phyloP scores from a whole-genome alignment of 2,329 filamentous ascomycete species.

The Zymoseptoria ardabiliae region DNA sequence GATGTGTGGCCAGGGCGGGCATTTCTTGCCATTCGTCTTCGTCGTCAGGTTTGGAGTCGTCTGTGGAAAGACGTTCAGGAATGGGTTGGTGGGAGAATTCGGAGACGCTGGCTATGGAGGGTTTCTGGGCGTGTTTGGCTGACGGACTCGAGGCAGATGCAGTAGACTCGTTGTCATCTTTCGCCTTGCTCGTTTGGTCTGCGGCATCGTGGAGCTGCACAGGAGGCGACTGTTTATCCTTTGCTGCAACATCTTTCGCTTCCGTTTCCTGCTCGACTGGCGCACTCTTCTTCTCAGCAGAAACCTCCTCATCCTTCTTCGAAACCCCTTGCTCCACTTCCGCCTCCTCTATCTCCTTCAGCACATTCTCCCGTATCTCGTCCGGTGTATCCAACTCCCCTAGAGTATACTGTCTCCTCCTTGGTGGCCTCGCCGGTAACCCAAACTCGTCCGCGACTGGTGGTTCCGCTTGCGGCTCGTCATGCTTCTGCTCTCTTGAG shows the following conservation, averaged over 20 bases:
- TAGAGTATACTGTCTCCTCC: conserved; percentile 22
- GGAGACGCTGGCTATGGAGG: conserved; percentile 44
- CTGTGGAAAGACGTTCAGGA: conserved; percentile 31
- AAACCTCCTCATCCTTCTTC: conserved; percentile 5
- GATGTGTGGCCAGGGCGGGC: conserved; percentile 86
- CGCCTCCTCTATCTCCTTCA: conserved; percentile 14
- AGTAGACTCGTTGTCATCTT: background rate
- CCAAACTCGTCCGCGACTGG: conserved; percentile 33
- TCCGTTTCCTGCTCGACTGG: background rate
- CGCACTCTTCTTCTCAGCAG: background rate
- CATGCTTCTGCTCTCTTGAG: conserved; percentile 7
- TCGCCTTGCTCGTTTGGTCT: background rate
- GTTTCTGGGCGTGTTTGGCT: conserved; percentile 12
- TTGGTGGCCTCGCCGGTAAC: conserved; percentile 27
- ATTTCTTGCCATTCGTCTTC: conserved; percentile 85
- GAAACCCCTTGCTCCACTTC: conserved; percentile 16
- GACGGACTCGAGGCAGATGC: conserved; percentile 8
- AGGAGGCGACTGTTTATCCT: background rate
- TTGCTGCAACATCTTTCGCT: conserved; percentile 4
- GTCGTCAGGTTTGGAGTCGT: conserved; percentile 48
- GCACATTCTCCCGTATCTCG: conserved; percentile 9
- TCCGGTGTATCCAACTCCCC: conserved; percentile 22
- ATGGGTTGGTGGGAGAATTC: conserved; percentile 79
- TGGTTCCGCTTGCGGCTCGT: conserved; percentile 19
- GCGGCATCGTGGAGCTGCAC: background rate